Base-by-base conservation (phyloP, 495 filamentous ascomycete species). In the Trichocladium uniseriatum region DNA sequence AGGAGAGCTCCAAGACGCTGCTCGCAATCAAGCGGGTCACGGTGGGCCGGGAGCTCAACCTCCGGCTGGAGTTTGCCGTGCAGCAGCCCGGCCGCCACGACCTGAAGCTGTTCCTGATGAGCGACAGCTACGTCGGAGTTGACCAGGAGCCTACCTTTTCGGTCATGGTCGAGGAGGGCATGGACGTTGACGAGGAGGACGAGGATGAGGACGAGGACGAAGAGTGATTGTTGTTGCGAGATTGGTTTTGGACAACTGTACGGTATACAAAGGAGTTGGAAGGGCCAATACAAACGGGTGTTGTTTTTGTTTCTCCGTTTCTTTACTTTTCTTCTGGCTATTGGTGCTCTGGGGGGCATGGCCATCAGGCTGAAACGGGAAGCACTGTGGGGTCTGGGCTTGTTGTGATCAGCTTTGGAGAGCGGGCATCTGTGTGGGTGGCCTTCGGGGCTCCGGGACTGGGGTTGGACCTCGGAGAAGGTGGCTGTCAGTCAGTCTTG, bases 111-210 rank as follows among this genome's bases (percentile, higher is more conserved):
- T 95, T 86, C 67, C 72, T 97, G 65, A 94, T 99, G 88, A 87
- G 92, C 64, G 92, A 99, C 68, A 94, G 88, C 66, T 99, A 96
- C 67, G 79, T 95, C 15, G 94, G 94, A 6, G 89, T 99, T 37
- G 92, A 99, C 71, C 92, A 97, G 64, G 92, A 92, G 46, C 92
- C 90, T 29, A 79, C 79, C 2, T 95, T 99, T 62, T 82, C 76
- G 39, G 82, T 97, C 27, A 82, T 73, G 44, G 92, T 83, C 16
- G 87, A 82, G 13, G 91, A 97, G 66, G 89, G 89, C 3, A 90
- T 90, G 89, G 92, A 97, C 48, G 89, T 95, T 52, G 89, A 95
- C 64, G 86, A 89, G 36, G 87, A 89, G 31, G 84, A 88, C 6
- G 84, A 84, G 22, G 83, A 84, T 36, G 80, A 82, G 45, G 74